Base-by-base conservation (phyloP, 257 asterid species). In the Rauvolfia tetraphylla region DNA sequence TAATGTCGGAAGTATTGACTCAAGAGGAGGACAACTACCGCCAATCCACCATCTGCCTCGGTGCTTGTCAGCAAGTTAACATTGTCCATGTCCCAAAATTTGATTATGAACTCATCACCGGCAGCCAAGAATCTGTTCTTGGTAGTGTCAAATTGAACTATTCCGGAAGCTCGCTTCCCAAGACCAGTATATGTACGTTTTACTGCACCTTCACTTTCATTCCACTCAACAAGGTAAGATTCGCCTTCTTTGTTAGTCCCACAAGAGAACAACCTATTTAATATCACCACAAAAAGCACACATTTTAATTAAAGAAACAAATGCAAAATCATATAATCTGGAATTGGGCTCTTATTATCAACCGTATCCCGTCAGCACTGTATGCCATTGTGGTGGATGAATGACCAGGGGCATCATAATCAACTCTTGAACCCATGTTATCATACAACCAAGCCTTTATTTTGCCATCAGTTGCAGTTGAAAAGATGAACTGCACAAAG, bases 371-470 rank as follows among this genome's bases (percentile, higher is more conserved):
- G 62, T 89, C 93, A 38, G 90, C 89, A 80, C 91, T 89, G 75
- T 89, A 89, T 56, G 91, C 90, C 91, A 89, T 87, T 53, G 80
- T 85, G 71, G 88, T 89, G 74, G 91, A 79, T 77, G 93, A 89
- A 80, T 79, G 87, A 74, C 93, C 93, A 15, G 93, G 93, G 49
- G 91, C 93, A 57, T 89, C 91, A 68, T 89, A 89, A 81, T 89
- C 91, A 53, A 89, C 90, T 78, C 91, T 87, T 17, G 89, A 84
- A 62, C 91, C 93, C 74, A 76, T 7, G 70, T 78, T 82, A 76
- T 89, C 93, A n/a, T 89, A 89, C 83, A 89, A 78, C 93, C 93
- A 89, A 70, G 93, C 93, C 82, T 89, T 89, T 82, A 89, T 89
- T 83, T 87, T 89, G 23, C 93, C 93, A 79, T 87, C 91, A 74